Conservation (phyloP, 2,329 filamentous ascomycete genomes). For the Cercospora sesami region DNA sequence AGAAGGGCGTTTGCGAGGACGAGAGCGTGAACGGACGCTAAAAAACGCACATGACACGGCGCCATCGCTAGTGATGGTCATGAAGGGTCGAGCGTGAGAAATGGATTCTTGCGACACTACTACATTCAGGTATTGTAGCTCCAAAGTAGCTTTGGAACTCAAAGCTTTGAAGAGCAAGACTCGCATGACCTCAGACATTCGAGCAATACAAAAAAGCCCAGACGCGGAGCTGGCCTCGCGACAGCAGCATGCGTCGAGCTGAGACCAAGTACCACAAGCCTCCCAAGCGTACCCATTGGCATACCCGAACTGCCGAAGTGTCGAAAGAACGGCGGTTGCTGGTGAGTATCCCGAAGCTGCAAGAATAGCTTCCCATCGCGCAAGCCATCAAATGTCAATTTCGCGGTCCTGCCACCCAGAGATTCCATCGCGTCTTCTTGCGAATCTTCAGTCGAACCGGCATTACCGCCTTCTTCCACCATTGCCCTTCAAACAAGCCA, state of each 20-base stretch:
- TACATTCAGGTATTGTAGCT: background rate
- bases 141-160: background rate
- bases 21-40: background rate
- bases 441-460: background rate
- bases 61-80: background rate
- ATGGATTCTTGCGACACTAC: background rate
- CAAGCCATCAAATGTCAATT: background rate
- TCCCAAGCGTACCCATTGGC: background rate
- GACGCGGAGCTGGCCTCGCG: background rate
- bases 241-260: background rate
- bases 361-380: background rate
- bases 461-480: background rate
- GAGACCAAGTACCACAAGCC: background rate
- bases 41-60: background rate
- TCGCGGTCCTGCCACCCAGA: background rate
- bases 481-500: background rate
- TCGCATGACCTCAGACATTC: background rate
- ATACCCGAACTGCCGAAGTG: too few relatives aligned
- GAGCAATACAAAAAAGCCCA: background rate
- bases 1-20: background rate
- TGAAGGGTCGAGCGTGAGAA: background rate
- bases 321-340: too few relatives aligned
- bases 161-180: background rate
- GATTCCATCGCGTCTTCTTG: background rate
- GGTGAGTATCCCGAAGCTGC: background rate